phyloP scores from a whole-genome alignment of 257 asterid genomes.

The Nicotiana paniculata region DNA sequence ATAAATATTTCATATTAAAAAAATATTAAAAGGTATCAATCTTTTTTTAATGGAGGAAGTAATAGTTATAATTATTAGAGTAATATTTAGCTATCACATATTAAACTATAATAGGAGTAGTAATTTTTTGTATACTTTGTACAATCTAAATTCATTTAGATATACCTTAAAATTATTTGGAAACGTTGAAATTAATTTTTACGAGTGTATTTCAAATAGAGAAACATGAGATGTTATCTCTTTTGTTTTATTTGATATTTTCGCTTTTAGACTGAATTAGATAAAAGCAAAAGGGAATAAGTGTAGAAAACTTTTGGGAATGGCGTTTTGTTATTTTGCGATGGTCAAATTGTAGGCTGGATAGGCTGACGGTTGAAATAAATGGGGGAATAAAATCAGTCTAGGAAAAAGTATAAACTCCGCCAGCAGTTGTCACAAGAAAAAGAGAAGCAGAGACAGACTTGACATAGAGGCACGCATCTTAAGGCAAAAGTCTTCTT shows the following conservation, averaged over 20 bases:
- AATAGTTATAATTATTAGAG: too few species aligned
- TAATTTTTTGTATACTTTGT: too few species aligned
- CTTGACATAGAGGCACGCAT: conserved; percentile 26
- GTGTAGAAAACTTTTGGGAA: neutral
- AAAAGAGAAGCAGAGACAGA: neutral
- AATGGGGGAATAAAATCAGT: conserved; percentile 6
- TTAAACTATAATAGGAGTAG: too few species aligned
- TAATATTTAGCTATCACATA: too few species aligned
- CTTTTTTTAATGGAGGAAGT: too few species aligned
- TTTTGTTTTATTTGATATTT: neutral
- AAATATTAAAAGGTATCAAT: too few species aligned
- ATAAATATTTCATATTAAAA: too few species aligned
- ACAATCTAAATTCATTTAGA: too few species aligned
- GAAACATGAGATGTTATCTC: neutral
- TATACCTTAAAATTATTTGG: too few species aligned
- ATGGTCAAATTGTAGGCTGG: neutral
- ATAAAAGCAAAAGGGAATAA: neutral
- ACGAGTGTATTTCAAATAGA: too few species aligned
- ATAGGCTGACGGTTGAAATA: conserved; percentile 6
- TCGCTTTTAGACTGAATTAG: neutral
- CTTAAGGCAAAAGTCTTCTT: conserved; percentile 9
- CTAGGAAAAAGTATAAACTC: neutral
- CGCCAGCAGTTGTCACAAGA: neutral
- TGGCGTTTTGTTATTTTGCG: neutral
- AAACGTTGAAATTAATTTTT: neutral